Percentiles rank a stretch among this genome's conserved stretches.
Evolutionary conservation across 176 grass and related monocot genomes (phyloP).

Genomic region (Typha latifolia): DNA sequence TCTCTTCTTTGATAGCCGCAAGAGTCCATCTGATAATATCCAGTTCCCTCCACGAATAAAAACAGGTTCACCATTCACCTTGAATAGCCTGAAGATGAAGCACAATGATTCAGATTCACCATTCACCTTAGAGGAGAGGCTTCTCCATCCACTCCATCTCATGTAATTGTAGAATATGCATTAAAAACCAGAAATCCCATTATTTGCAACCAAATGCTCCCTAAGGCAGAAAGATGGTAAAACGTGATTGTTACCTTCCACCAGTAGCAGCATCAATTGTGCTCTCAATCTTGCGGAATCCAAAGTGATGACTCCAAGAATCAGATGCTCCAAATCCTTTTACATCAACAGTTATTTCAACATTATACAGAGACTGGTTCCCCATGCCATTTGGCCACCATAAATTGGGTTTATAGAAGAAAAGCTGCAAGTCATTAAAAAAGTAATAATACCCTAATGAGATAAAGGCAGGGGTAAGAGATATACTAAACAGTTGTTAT

Average conservation of each 20-base stretch:
- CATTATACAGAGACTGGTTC: constrained; percentile 65
- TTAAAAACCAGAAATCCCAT: too few species aligned
- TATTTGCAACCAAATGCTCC: constrained; percentile 10
- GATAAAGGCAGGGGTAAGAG: neutral
- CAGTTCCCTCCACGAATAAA: constrained; percentile 97
- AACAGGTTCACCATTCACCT: constrained; percentile 80
- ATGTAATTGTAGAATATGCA: too few species aligned
- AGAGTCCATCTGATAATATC: constrained; percentile 93
- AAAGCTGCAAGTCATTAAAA: constrained; percentile 43
- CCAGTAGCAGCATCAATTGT: constrained; percentile 67
- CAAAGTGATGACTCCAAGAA: constrained; percentile 74
- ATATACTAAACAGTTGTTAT: neutral
- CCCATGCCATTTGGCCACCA: constrained; percentile 99
- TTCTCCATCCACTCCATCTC: too few species aligned
- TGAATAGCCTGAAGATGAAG: constrained; percentile 64
- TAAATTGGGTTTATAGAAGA: constrained; percentile 95
- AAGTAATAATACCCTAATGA: constrained; percentile 1
- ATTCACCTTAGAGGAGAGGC: too few species aligned
- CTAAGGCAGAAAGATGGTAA: neutral
- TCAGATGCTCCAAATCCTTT: constrained; percentile 85
- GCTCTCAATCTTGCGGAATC: constrained; percentile 85
- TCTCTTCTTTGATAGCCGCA: constrained; percentile 71
- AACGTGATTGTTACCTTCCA: constrained; percentile 52
- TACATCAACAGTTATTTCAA: constrained; percentile 73
- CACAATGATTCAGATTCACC: constrained; percentile 3